These are phyloP conservation scores for Pelargonium nanum DNA, from an alignment of 345 rosid genomes.

Conservation along the genomic window DNA sequence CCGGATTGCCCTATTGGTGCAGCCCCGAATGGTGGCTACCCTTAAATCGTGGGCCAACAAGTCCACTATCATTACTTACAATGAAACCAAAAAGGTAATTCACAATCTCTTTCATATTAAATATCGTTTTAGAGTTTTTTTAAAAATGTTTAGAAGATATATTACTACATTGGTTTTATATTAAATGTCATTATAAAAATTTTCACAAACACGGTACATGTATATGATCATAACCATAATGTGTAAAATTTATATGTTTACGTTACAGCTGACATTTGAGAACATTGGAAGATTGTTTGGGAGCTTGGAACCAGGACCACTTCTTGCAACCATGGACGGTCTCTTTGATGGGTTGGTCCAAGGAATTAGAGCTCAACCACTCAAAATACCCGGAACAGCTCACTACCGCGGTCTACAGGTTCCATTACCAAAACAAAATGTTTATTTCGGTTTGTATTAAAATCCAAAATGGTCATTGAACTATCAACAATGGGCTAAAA, in stretches of 20 bases:
- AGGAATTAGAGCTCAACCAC: conserved; percentile 23
- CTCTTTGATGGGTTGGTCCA: conserved; percentile 14
- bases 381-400: conserved; percentile 25
- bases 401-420: conserved; percentile 17
- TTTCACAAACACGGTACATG: not conserved
- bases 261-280: conserved; percentile 19
- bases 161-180: too few relatives aligned
- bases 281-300: conserved; percentile 21
- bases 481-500: too few relatives aligned
- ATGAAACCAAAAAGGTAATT: conserved; percentile 14
- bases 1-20: conserved; percentile 11
- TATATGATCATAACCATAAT: too few relatives aligned
- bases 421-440: too few relatives aligned
- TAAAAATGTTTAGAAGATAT: too few relatives aligned
- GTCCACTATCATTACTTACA: conserved; percentile 8
- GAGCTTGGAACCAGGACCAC: conserved; percentile 26
- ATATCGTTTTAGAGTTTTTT: too few relatives aligned
- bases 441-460: too few relatives aligned
- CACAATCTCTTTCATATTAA: not conserved
- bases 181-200: not conserved
- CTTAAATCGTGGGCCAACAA: conserved; percentile 19
- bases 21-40: conserved; percentile 17
- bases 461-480: too few relatives aligned
- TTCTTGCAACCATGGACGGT: conserved; percentile 6
- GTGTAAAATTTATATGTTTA: not conserved